Conservation (phyloP, 2,329 filamentous ascomycete genomes). For the Sporothrix brunneoviolacea region DNA sequence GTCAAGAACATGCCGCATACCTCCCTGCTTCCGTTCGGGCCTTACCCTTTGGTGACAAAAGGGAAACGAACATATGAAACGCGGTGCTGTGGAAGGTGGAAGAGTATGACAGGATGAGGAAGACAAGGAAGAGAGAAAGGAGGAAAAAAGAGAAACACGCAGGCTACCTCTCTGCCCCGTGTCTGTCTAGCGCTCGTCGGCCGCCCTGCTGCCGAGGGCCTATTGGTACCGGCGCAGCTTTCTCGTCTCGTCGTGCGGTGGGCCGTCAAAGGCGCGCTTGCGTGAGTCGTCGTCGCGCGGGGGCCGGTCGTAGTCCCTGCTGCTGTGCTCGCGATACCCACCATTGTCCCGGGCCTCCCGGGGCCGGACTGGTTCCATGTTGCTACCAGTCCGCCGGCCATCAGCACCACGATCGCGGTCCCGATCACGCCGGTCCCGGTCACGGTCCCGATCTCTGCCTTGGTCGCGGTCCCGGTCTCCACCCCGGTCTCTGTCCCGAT, state of each 20-base stretch:
- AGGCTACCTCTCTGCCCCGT: neutral
- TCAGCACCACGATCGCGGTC: conserved; percentile 28
- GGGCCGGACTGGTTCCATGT: conserved; percentile 23
- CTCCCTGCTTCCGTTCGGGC: neutral
- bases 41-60: conserved; percentile 16
- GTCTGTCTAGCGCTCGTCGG: neutral
- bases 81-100: neutral
- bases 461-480: conserved; percentile 34
- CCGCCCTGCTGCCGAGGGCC: conserved; percentile 7
- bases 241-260: conserved; percentile 69
- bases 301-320: conserved; percentile 44
- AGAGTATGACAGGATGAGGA: too few relatives aligned
- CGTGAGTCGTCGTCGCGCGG: conserved; percentile 50
- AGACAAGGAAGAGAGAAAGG: neutral
- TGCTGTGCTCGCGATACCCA: conserved; percentile 25
- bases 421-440: conserved; percentile 20
- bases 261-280: conserved; percentile 70
- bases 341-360: conserved; percentile 23
- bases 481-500: conserved; percentile 26
- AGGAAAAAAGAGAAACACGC: neutral
- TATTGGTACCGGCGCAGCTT: conserved; percentile 59
- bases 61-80: conserved; percentile 15
- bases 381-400: conserved; percentile 27
- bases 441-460: conserved; percentile 31
- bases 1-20: neutral